A percentile compares a stretch with the other conserved stretches of the same genome.
Evolutionary conservation across 352 stramenopile species (phyloP).

Genomic region (Nothophytophthora sp.): DNA sequence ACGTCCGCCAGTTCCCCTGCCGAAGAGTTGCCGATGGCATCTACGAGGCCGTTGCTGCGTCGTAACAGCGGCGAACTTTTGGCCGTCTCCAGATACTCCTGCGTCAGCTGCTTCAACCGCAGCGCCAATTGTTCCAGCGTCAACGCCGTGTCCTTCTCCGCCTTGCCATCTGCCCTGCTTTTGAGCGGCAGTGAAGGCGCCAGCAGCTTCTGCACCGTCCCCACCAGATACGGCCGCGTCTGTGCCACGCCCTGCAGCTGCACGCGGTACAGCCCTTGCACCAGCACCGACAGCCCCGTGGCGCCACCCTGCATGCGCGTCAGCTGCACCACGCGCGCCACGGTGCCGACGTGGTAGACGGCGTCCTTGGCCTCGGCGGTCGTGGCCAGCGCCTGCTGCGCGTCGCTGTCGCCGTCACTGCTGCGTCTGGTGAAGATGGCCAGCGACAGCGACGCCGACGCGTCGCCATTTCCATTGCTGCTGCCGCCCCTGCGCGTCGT

Average conservation of each 20-base stretch:
- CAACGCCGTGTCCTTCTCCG: slow-evolving; percentile 13
- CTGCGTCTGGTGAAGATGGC: slow-evolving; percentile 63
- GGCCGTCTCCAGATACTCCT: slow-evolving; percentile 64
- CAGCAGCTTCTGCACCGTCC: slow-evolving; percentile 38
- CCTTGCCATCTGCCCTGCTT: not conserved
- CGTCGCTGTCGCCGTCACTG: slow-evolving; percentile 13
- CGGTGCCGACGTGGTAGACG: slow-evolving; percentile 59
- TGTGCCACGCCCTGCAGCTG: slow-evolving; percentile 47
- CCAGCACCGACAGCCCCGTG: slow-evolving; percentile 62
- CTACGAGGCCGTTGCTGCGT: slow-evolving; percentile 61
- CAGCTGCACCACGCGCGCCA: slow-evolving; percentile 77
- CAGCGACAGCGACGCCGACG: slow-evolving; percentile 45
- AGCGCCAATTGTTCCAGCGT: slow-evolving; percentile 38
- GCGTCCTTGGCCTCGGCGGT: slow-evolving; percentile 25
- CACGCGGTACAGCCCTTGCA: slow-evolving; percentile 63
- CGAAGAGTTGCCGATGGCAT: slow-evolving; percentile 62
- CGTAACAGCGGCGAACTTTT: slow-evolving; percentile 59
- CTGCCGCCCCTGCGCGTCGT: slow-evolving; percentile 22
- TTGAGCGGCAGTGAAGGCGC: slow-evolving; percentile 15
- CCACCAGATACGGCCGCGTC: slow-evolving; percentile 61
- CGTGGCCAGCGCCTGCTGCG: slow-evolving; percentile 10
- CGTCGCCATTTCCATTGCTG: slow-evolving; percentile 14
- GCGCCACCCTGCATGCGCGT: slow-evolving; percentile 58
- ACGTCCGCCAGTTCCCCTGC: slow-evolving; percentile 67
- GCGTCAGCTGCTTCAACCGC: slow-evolving; percentile 64